Evolutionary conservation across 2,329 filamentous ascomycete species (phyloP).

Genomic region (Paracoccidioides lutzii): DNA sequence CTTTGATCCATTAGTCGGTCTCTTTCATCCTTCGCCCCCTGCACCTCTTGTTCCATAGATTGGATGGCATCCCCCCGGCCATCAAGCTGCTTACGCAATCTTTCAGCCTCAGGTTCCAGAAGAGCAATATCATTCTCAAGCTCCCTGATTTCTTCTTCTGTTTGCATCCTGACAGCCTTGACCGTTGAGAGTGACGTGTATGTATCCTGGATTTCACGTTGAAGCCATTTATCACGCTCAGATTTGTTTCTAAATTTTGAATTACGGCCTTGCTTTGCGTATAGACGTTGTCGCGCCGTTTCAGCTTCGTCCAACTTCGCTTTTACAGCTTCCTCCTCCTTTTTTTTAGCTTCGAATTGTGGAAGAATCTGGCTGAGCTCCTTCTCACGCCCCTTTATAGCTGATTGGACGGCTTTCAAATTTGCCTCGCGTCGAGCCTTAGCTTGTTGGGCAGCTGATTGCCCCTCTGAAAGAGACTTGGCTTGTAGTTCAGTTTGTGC

Average conservation of each 20-base stretch:
- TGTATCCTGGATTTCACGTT: slow-evolving; percentile 66
- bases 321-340: slow-evolving; percentile 58
- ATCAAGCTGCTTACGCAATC: slow-evolving; percentile 59
- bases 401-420: slow-evolving; percentile 55
- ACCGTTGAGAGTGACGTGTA: slow-evolving; percentile 63
- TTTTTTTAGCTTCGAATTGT: slow-evolving; percentile 58
- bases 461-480: slow-evolving; percentile 70
- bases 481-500: slow-evolving; percentile 79
- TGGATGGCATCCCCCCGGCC: slow-evolving; percentile 65
- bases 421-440: slow-evolving; percentile 59
- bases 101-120: slow-evolving; percentile 59
- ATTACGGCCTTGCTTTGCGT: slow-evolving; percentile 83
- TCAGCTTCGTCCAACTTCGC: slow-evolving; percentile 64
- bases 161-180: slow-evolving; percentile 73
- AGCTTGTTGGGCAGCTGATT: slow-evolving; percentile 62
- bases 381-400: slow-evolving; percentile 62
- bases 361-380: slow-evolving; percentile 67
- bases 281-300: slow-evolving; percentile 61
- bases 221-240: slow-evolving; percentile 74
- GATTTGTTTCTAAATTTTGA: slow-evolving; percentile 77
- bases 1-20: slow-evolving; percentile 75
- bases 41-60: slow-evolving; percentile 58
- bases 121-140: slow-evolving; percentile 58
- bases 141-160: slow-evolving; percentile 64
- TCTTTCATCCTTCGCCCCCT: slow-evolving; percentile 62